Conservation (phyloP, 768 basidiomycete genomes). For the Rhizopogon sp. region DNA sequence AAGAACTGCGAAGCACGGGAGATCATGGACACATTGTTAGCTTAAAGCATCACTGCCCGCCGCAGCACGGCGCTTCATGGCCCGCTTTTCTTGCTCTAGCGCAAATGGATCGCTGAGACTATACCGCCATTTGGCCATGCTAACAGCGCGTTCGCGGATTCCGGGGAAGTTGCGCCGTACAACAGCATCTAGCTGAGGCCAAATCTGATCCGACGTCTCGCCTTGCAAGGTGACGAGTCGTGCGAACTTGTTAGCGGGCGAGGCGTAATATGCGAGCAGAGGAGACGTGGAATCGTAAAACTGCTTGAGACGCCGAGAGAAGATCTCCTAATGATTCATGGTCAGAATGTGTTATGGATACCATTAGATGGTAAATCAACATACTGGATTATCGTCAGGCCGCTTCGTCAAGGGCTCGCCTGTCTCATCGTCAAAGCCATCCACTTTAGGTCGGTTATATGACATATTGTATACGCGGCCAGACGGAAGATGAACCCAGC, state of each 20-base stretch:
- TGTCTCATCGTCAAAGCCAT: slow-evolving; percentile 80
- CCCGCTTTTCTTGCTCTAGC: slow-evolving; percentile 14
- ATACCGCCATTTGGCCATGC: slow-evolving; percentile 38
- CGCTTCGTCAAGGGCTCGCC: slow-evolving; percentile 85
- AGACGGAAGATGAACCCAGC: slow-evolving; percentile 85
- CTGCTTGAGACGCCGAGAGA: slow-evolving; percentile 65
- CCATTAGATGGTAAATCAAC: slow-evolving; percentile 21
- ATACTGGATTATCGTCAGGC: slow-evolving; percentile 84
- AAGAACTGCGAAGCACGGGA: background rate
- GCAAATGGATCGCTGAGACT: slow-evolving; percentile 53
- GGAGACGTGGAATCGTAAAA: slow-evolving; percentile 83
- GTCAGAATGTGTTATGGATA: background rate
- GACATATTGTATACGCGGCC: slow-evolving; percentile 88
- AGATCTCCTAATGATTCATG: slow-evolving; percentile 53
- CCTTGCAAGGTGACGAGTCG: slow-evolving; percentile 60
- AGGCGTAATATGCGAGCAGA: slow-evolving; percentile 66
- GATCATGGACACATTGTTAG: too few species aligned
- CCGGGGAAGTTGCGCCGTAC: slow-evolving; percentile 54
- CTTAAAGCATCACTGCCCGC: slow-evolving; percentile 9
- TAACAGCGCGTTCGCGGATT: slow-evolving; percentile 46
- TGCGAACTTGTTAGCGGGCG: slow-evolving; percentile 30
- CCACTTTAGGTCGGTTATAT: slow-evolving; percentile 78
- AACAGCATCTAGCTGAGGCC: slow-evolving; percentile 71
- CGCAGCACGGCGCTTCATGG: slow-evolving; percentile 8
- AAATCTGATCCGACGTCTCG: slow-evolving; percentile 82